Evolutionary conservation across 1,139 yeast genomes (phyloP), one percentile per base, ranked within the genome.

Genomic region (Nakaseomyces delphensis): DNA sequence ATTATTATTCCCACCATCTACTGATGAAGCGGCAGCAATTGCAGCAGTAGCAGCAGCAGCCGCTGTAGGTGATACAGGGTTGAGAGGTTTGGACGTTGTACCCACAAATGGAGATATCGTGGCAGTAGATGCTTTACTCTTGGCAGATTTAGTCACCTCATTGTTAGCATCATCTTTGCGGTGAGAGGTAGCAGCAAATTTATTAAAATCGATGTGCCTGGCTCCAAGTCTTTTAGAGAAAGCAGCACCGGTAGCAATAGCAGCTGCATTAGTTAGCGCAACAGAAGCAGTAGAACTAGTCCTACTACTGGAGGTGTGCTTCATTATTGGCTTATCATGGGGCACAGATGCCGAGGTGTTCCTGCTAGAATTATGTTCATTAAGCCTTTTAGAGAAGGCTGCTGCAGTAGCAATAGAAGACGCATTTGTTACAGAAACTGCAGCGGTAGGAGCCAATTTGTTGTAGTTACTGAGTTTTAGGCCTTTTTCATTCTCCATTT

Each of bases 401-500:
- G 35, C 9, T 13, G 8, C 27, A 9, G 19, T 29, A 14, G 24
- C 35, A n/a, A 20, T 24, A 8, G 20, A 35, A 4, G 35, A 13
- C 3, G 35, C 21, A 10, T 8, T 23, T 10, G 33, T 28, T 13
- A 31, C 28, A 11, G 28, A n/a, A 4, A 33, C 37, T 21, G 13
- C 37, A 14, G 37, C 37, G 4, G 37, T 33, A 13, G 37, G 27
- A 9, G 37, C 10, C 35, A 31, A 31, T 9, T 10, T 18, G 18
- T 21, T 14, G n/a, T n/a, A 15, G 32, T 11, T 24, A 9, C 27
- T 35, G 4, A 31, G 15, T 29, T 38, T 31, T 10, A 28, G 13
- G 7, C 31, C 50, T 24, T 47, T 45, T 23, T 50, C 35, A 28
- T 53, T 48, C 4, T 45, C 45, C 40, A 51, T 53, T 27, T 53